phyloP scores from a whole-genome alignment of 2,329 filamentous ascomycete species.

The Cordyceps farinosa region DNA sequence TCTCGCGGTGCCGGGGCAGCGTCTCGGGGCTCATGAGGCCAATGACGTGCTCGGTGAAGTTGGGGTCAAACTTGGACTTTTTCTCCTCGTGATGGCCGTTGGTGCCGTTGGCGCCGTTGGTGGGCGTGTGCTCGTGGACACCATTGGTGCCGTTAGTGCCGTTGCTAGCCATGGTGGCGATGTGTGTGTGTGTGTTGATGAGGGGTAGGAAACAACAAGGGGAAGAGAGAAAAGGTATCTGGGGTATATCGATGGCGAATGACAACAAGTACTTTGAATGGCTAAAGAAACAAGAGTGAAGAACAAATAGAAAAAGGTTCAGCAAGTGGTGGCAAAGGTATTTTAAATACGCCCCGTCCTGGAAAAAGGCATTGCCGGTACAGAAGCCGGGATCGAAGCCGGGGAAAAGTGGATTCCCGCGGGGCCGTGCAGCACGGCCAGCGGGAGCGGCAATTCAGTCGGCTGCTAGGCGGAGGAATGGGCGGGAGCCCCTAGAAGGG shows the following conservation, averaged over 20 bases:
- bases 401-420: not conserved
- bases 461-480: no score
- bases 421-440: conserved; percentile 3
- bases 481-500: no score
- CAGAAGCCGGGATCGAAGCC: conserved; percentile 7
- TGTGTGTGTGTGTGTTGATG: not conserved
- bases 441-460: conserved; percentile 7
- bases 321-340: not conserved
- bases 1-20: conserved; percentile 58
- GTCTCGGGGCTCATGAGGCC: conserved; percentile 70
- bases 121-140: not conserved
- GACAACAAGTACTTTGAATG: no score
- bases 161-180: not conserved
- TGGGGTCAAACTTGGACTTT: conserved; percentile 61
- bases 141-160: not conserved
- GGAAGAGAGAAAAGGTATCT: no score
- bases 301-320: not conserved
- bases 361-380: conserved; percentile 7
- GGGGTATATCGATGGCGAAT: not conserved
- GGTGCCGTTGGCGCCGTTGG: conserved; percentile 25
- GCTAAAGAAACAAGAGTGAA: no score
- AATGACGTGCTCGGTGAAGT: conserved; percentile 71
- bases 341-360: not conserved
- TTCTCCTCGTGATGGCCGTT: conserved; percentile 25
- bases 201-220: no score